Evolutionary conservation across 345 rosid genomes (phyloP).

Genomic region (Lenwebbia sp.): DNA sequence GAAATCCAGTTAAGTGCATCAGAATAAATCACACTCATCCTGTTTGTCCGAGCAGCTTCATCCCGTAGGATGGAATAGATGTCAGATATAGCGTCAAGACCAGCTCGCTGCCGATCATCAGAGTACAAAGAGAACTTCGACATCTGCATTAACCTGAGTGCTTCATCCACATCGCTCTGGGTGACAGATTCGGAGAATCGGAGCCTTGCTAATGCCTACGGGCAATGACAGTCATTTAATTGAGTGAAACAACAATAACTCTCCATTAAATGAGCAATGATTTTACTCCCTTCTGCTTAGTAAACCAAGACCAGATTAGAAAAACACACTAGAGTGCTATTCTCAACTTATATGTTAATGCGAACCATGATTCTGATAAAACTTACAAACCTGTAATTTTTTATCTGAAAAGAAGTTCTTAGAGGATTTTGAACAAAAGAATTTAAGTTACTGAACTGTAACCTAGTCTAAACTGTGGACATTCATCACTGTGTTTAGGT

Average conservation of each 20-base stretch:
- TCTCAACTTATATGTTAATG: neutral
- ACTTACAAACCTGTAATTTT: neutral
- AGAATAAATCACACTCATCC: conserved; percentile 70
- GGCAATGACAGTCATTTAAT: neutral
- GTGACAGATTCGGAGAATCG: conserved; percentile 91
- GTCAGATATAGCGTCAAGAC: conserved; percentile 96
- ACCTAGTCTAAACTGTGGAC: neutral
- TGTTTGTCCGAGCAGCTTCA: conserved; percentile 87
- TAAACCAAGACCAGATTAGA: neutral
- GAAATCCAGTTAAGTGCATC: conserved; percentile 97
- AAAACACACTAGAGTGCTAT: neutral
- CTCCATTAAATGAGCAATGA: neutral
- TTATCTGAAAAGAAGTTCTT: neutral
- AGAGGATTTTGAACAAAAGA: neutral
- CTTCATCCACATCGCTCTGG: conserved; percentile 98
- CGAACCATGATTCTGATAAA: neutral
- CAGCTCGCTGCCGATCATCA: conserved; percentile 82
- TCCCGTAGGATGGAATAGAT: conserved; percentile 92
- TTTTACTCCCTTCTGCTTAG: neutral
- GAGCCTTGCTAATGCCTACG: conserved; percentile 90
- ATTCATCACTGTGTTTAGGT: neutral
- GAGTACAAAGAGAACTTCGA: conserved; percentile 93
- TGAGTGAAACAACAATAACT: neutral
- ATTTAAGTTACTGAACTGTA: neutral
- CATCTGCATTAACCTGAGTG: conserved; percentile 96